Base-by-base conservation (phyloP, 306 rosid genomes). In the Potentilla sterilis region DNA sequence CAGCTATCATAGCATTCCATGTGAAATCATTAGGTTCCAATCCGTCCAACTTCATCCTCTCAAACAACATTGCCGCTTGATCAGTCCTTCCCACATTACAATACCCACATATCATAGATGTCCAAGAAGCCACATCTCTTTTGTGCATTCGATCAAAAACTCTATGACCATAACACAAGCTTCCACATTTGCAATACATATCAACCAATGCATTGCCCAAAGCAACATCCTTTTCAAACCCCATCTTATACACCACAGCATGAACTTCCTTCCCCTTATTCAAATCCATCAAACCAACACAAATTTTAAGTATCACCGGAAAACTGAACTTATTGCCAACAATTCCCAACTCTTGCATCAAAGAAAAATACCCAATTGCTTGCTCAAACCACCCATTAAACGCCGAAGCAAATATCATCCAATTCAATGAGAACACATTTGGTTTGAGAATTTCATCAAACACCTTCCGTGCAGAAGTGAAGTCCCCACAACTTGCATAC, bases 41-140 rank as follows among this genome's bases (percentile, higher is more conserved):
- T 15, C 89, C 87, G 19, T 87, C 89, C 79, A 83, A n/a, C 67
- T 78, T 84, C 96, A 90, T 88, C 83, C 88, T 79, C 86, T 83
- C 89, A 76, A 88, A 90, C 80, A 88, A 79, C 52, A 42, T 38
- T 38, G 80, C 15, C 3, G 87, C 91, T 10, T 74, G 61, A 75
- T 75, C 86, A 65, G 46, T 79, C 64, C 80, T 71, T 46, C 88
- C 87, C 4, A 42, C 43, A 16, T 76, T 82, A 81, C 88, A 85
- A 72, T 74, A 90, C 67, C 91, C 91, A 43, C 80, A 75, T 44
- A 90, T 87, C 86, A 88, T 80, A 1, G 89, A 81, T 2, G 96
- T 88, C 91, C 93, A 88, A 18, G 93, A 82, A 10, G 84, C 86
- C 70, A 90, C 85, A 82, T 88, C 96, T 81, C 91, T 90, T 14